phyloP scores from a whole-genome alignment of 805 yeast species.

The Priceomyces haplophilus region DNA sequence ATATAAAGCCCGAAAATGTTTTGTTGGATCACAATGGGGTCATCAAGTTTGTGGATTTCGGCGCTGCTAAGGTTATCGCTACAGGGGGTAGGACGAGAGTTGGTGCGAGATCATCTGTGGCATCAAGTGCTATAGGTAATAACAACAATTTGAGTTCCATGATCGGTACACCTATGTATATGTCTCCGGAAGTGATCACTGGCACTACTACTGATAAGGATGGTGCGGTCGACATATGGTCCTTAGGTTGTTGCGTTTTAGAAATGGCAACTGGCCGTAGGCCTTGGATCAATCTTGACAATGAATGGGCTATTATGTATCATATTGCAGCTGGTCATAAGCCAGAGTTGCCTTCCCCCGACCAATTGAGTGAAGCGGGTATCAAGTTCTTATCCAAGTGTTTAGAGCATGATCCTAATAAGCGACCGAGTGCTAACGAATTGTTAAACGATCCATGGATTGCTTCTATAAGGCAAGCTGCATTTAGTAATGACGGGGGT shows the following conservation, averaged over 20 bases:
- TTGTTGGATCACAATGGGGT: slow-evolving; percentile 88
- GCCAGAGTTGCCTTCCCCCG: slow-evolving; percentile 78
- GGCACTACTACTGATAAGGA: slow-evolving; percentile 60
- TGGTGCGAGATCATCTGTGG: slow-evolving; percentile 10
- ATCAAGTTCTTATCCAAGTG: slow-evolving; percentile 68
- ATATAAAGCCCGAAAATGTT: slow-evolving; percentile 93
- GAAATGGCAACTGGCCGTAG: slow-evolving; percentile 96
- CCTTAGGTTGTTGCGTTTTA: slow-evolving; percentile 90
- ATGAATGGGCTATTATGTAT: slow-evolving; percentile 98
- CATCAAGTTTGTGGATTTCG: slow-evolving; percentile 94
- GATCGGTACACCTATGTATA: slow-evolving; percentile 98
- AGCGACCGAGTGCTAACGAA: slow-evolving; percentile 81
- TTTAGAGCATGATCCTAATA: slow-evolving; percentile 76
- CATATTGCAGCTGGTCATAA: slow-evolving; percentile 94
- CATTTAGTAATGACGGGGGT: slow-evolving; percentile 48
- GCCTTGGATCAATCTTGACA: slow-evolving; percentile 95
- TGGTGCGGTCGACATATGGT: slow-evolving; percentile 88
- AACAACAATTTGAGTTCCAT: slow-evolving; percentile 43
- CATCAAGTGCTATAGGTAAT: slow-evolving; percentile 3
- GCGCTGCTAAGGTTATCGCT: slow-evolving; percentile 90
- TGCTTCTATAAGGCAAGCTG: slow-evolving; percentile 62
- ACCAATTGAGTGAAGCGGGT: slow-evolving; percentile 76
- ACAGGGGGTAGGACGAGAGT: slow-evolving; percentile 49
- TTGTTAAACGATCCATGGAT: slow-evolving; percentile 90
- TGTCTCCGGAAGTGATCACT: slow-evolving; percentile 96